A percentile compares a stretch with the other conserved stretches of the same genome.
These are phyloP conservation scores for Neotropicomus parvogracilis DNA, from an alignment of 1,284 basidiomycete genomes.

Conservation along the genomic window DNA sequence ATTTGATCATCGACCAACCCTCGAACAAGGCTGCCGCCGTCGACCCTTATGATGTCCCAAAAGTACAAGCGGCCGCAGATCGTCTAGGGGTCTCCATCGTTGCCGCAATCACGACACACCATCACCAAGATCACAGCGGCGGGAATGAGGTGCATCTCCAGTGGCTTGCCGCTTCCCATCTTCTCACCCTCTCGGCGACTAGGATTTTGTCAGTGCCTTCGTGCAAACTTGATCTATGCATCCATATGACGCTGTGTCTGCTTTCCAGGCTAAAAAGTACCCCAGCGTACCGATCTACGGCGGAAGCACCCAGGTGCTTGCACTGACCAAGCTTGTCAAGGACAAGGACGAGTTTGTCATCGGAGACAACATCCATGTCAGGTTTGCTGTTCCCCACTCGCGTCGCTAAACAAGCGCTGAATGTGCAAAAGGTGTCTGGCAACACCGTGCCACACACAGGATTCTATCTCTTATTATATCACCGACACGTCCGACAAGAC, in stretches of 20 bases:
- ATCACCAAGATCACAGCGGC: conserved; percentile 88
- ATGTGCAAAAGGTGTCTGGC: conserved; percentile 62
- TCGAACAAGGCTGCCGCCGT: conserved; percentile 72
- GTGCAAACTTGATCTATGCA: background rate
- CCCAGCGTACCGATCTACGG: conserved; percentile 78
- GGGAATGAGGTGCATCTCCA: conserved; percentile 64
- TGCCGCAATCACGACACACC: conserved; percentile 83
- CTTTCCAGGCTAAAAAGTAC: conserved; percentile 53
- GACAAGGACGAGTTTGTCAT: conserved; percentile 76
- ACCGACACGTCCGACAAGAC: conserved; percentile 50
- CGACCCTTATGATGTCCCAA: conserved; percentile 81
- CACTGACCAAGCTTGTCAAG: conserved; percentile 70
- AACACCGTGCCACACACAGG: conserved; percentile 96
- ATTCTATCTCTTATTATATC: conserved; percentile 90
- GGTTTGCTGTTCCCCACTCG: conserved; percentile 39
- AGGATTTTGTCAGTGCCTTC: conserved; percentile 56
- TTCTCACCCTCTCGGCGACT: conserved; percentile 11
- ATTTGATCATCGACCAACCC: conserved; percentile 75
- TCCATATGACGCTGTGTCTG: conserved; percentile 7
- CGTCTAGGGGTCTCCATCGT: conserved; percentile 68
- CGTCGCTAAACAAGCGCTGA: conserved; percentile 1
- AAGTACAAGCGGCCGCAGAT: conserved; percentile 67
- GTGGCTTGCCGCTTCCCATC: background rate
- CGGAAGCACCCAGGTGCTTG: conserved; percentile 71
- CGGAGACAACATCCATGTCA: conserved; percentile 68